Evolutionary conservation across 352 stramenopile species (phyloP).

Genomic region (Aphanomyces astaci): DNA sequence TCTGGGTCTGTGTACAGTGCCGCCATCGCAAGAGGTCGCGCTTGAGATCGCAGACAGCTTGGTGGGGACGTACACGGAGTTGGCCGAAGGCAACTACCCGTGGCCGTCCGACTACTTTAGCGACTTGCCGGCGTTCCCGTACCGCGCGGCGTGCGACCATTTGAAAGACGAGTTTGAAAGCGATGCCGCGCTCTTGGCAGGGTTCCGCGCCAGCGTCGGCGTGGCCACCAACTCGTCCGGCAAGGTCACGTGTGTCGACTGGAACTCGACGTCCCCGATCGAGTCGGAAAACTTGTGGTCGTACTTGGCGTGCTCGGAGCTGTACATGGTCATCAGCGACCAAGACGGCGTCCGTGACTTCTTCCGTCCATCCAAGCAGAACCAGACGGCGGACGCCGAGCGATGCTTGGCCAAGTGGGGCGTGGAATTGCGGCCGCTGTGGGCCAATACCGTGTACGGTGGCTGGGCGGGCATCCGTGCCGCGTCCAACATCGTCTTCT

Average conservation of each 20-base stretch:
- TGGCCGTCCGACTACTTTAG: conserved; percentile 94
- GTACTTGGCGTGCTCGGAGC: conserved; percentile 71
- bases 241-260: conserved; percentile 45
- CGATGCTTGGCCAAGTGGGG: conserved; percentile 56
- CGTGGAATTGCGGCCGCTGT: conserved; percentile 53
- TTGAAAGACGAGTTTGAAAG: conserved; percentile 38
- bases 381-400: conserved; percentile 51
- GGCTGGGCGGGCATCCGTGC: conserved; percentile 50
- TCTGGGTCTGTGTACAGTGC: conserved; percentile 46
- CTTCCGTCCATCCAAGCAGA: conserved; percentile 72
- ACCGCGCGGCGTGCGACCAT: conserved; percentile 78
- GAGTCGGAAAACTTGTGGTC: conserved; percentile 58
- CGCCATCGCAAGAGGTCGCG: conserved; percentile 40
- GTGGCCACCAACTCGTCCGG: conserved; percentile 75
- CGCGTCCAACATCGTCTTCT: conserved; percentile 92
- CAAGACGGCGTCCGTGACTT: conserved; percentile 74
- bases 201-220: conserved; percentile 46
- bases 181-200: conserved; percentile 35
- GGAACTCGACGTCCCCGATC: conserved; percentile 45
- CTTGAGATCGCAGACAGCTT: conserved; percentile 47
- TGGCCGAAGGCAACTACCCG: conserved; percentile 95
- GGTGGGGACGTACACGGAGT: conserved; percentile 80
- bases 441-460: conserved; percentile 64
- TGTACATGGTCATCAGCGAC: conserved; percentile 59
- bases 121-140: conserved; percentile 86